phyloP scores from a whole-genome alignment of 805 yeast genomes.

The Monosporozyma solicola region DNA sequence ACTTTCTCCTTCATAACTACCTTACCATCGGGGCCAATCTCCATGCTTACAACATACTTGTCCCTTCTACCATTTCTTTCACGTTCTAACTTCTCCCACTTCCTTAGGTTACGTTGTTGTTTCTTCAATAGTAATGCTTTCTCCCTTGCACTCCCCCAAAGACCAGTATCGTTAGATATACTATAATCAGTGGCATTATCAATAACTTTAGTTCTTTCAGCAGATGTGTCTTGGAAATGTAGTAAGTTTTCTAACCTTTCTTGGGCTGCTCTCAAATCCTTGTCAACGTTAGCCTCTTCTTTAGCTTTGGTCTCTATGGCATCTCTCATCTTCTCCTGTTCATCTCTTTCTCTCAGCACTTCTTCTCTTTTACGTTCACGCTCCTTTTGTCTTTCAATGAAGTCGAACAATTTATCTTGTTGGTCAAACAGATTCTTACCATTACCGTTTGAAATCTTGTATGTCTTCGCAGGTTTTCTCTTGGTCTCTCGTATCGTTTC shows the following conservation, averaged over 20 bases:
- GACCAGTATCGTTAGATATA: constrained; percentile 43
- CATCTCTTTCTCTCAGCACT: constrained; percentile 19
- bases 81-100: constrained; percentile 48
- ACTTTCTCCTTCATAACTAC: constrained; percentile 50
- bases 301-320: constrained; percentile 33
- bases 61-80: constrained; percentile 61
- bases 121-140: constrained; percentile 78
- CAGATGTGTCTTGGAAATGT: constrained; percentile 75
- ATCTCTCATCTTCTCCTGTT: constrained; percentile 23
- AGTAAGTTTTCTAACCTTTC: constrained; percentile 63
- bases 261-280: constrained; percentile 61
- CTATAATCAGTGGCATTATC: constrained; percentile 82
- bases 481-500: constrained; percentile 11
- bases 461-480: constrained; percentile 32
- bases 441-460: constrained; percentile 50
- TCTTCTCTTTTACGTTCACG: constrained; percentile 31
- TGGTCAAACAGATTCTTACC: constrained; percentile 59
- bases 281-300: constrained; percentile 33
- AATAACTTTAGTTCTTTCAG: constrained; percentile 84
- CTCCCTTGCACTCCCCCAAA: constrained; percentile 81
- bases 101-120: constrained; percentile 69
- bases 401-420: constrained; percentile 55
- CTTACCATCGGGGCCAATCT: constrained; percentile 67
- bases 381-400: constrained; percentile 43
- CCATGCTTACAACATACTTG: constrained; percentile 64